Evolutionary conservation across 2,329 filamentous ascomycete genomes (phyloP).

Genomic region (Scleromitrula shiraiana): DNA sequence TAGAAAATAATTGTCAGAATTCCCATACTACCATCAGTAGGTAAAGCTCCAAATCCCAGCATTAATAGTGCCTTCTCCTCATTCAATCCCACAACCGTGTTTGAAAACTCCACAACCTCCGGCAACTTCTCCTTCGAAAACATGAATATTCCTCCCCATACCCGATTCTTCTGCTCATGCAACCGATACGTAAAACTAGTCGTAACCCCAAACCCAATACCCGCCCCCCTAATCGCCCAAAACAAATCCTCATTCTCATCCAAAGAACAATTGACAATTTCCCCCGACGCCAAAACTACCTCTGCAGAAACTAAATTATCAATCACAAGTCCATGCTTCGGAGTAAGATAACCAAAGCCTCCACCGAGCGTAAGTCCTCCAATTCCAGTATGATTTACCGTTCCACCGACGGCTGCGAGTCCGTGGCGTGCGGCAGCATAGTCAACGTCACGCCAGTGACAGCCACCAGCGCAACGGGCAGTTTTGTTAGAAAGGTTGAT

Average conservation of each 20-base stretch:
- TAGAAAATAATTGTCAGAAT: slow-evolving; percentile 25
- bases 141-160: slow-evolving; percentile 13
- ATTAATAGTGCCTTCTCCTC: slow-evolving; percentile 7
- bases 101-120: slow-evolving; percentile 14
- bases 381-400: slow-evolving; percentile 7
- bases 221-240: slow-evolving; percentile 33
- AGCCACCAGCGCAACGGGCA: slow-evolving; percentile 13
- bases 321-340: slow-evolving; percentile 6
- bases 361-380: slow-evolving; percentile 8
- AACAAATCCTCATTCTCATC: slow-evolving; percentile 41
- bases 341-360: slow-evolving; percentile 5
- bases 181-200: slow-evolving; percentile 8
- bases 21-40: slow-evolving; percentile 2
- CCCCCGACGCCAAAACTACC: slow-evolving; percentile 2
- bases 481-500: slow-evolving; percentile 10
- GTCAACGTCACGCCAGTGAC: slow-evolving; percentile 13
- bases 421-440: slow-evolving; percentile 1
- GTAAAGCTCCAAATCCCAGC: slow-evolving; percentile 8
- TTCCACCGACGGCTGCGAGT: slow-evolving; percentile 5
- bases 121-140: slow-evolving; percentile 13
- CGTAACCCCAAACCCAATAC: slow-evolving; percentile 1
- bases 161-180: slow-evolving; percentile 37
- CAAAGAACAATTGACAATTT: slow-evolving; percentile 36
- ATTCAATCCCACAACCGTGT: slow-evolving; percentile 5
- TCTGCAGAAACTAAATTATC: slow-evolving; percentile 9